Conservation (phyloP, 441 rosid genomes). For the Adansonia madagascariensis region DNA sequence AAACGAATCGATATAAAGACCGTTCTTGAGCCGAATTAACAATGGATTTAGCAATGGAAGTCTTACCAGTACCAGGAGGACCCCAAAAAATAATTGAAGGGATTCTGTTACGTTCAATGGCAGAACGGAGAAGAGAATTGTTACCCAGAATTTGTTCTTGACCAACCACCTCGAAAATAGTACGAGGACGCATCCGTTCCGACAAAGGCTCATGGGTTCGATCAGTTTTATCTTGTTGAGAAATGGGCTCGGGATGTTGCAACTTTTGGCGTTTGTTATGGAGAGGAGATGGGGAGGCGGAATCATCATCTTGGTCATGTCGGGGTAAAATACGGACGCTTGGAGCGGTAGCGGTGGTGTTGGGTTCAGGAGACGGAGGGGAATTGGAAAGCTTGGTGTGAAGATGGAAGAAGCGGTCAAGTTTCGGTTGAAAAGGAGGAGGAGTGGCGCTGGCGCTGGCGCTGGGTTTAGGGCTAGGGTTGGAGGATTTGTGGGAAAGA, state of each 20-base stretch:
- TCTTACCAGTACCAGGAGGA: constrained; percentile 86
- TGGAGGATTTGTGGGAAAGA: constrained; percentile 38
- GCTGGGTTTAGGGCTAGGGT: neutral
- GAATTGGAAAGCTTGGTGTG: constrained; percentile 36
- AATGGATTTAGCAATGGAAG: constrained; percentile 72
- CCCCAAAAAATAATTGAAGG: constrained; percentile 84
- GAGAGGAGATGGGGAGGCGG: constrained; percentile 26
- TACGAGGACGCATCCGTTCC: constrained; percentile 80
- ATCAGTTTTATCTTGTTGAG: neutral
- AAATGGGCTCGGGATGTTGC: constrained; percentile 8
- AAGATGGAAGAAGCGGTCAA: constrained; percentile 57
- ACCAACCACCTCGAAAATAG: constrained; percentile 64
- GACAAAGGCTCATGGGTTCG: constrained; percentile 55
- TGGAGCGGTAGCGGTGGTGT: constrained; percentile 24
- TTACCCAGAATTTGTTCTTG: constrained; percentile 68
- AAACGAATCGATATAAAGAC: constrained; percentile 54
- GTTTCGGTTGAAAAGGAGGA: constrained; percentile 49
- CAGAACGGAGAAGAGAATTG: constrained; percentile 59
- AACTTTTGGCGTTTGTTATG: constrained; percentile 45
- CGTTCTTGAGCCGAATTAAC: constrained; percentile 49
- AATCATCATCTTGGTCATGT: constrained; percentile 8
- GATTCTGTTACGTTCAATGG: constrained; percentile 55
- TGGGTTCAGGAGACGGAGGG: constrained; percentile 28
- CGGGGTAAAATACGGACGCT: constrained; percentile 18
- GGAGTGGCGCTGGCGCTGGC: constrained; percentile 23